Evolutionary conservation across 306 rosid species (phyloP).

Genomic region (Prinsepia uniflora): DNA sequence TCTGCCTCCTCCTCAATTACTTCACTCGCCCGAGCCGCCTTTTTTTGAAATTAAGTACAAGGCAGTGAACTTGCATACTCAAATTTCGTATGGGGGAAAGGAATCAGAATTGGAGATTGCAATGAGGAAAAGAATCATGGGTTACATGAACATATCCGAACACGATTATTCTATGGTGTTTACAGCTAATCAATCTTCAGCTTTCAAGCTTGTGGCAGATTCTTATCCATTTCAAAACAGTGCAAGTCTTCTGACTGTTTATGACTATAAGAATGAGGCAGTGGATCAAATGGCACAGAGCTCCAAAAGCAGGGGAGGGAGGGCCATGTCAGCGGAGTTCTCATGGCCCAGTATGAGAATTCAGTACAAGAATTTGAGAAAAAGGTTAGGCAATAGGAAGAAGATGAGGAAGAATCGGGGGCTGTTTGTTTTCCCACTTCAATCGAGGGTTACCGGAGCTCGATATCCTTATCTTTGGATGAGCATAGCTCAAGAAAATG

Average conservation of each 20-base stretch:
- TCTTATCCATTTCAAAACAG: constrained; percentile 65
- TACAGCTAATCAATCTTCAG: constrained; percentile 69
- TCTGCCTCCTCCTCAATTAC: constrained; percentile 17
- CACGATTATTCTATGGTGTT: constrained; percentile 64
- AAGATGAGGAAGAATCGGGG: constrained; percentile 44
- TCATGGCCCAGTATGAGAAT: constrained; percentile 54
- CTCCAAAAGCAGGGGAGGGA: constrained; percentile 58
- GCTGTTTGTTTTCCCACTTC: constrained; percentile 75
- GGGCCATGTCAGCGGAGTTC: constrained; percentile 52
- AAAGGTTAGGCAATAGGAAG: constrained; percentile 29
- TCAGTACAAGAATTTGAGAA: constrained; percentile 42
- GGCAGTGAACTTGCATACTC: constrained; percentile 57
- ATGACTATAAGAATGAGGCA: constrained; percentile 64
- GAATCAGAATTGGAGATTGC: constrained; percentile 56
- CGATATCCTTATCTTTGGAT: constrained; percentile 79
- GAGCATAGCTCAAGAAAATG: constrained; percentile 72
- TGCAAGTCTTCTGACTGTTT: constrained; percentile 60
- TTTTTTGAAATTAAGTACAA: constrained; percentile 54
- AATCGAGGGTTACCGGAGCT: constrained; percentile 68
- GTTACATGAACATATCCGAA: constrained; percentile 69
- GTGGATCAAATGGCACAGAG: constrained; percentile 56
- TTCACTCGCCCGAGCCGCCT: constrained; percentile 28
- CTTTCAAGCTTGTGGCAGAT: constrained; percentile 65
- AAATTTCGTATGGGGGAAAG: constrained; percentile 42
- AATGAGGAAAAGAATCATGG: constrained; percentile 57